These are phyloP conservation scores for Coccinonectria pachysandricola DNA, from an alignment of 2,329 filamentous ascomycete species.

Conservation along the genomic window DNA sequence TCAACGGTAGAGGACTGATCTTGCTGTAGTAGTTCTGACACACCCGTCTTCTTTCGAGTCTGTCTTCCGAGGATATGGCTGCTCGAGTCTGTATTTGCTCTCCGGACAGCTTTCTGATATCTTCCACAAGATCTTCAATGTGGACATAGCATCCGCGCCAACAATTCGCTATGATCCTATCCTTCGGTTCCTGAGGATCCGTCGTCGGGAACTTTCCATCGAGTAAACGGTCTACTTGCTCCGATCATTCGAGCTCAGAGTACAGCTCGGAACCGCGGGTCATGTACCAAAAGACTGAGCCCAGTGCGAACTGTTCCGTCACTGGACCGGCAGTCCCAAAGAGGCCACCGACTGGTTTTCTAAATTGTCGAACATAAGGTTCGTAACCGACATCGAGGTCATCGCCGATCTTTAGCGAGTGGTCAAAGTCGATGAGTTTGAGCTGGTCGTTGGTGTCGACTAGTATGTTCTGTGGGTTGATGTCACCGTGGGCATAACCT, in stretches of 20 bases:
- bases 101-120: slow-evolving; percentile 3
- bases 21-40: no score
- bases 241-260: slow-evolving; percentile 7
- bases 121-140: slow-evolving; percentile 6
- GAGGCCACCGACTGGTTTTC: slow-evolving; percentile 2
- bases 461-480: slow-evolving; percentile 12
- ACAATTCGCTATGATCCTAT: slow-evolving; percentile 9
- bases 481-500: slow-evolving; percentile 9
- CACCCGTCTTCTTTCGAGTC: no score
- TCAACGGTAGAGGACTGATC: no score
- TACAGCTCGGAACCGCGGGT: slow-evolving; percentile 8
- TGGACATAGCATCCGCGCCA: slow-evolving; percentile 6
- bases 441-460: slow-evolving; percentile 7
- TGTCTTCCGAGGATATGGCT: no score
- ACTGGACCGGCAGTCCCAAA: slow-evolving; percentile 7
- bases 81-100: no score
- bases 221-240: slow-evolving; percentile 6
- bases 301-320: slow-evolving; percentile 12
- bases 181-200: slow-evolving; percentile 5
- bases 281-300: slow-evolving; percentile 13
- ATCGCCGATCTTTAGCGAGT: slow-evolving; percentile 4
- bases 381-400: slow-evolving; percentile 10
- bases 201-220: slow-evolving; percentile 5
- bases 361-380: slow-evolving; percentile 11
- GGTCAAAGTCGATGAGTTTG: slow-evolving; percentile 12